Percentiles rank a stretch among this genome's conserved stretches.
Evolutionary conservation across 768 basidiomycete species (phyloP).

Genomic region (Mycena olivaceomarginata): DNA sequence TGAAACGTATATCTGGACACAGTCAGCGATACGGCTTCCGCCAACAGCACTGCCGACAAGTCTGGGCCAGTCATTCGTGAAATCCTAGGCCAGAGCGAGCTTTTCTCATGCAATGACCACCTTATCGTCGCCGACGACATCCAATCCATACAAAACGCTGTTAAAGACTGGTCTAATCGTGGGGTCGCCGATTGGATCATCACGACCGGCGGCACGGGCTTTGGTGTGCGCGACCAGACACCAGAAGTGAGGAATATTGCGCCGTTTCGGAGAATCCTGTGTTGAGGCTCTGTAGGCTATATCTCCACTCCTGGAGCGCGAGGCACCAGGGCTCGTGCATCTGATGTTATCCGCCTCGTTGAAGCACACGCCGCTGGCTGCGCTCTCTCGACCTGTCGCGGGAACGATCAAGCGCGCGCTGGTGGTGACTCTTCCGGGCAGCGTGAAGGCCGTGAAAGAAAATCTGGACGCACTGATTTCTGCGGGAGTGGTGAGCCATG

Average conservation of each 20-base stretch:
- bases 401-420: conserved; percentile 82
- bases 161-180: conserved; percentile 67
- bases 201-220: conserved; percentile 93
- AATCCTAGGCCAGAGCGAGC: conserved; percentile 60
- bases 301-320: conserved; percentile 77
- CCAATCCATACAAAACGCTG: conserved; percentile 65
- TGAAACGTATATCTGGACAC: not conserved
- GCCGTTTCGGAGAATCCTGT: not conserved
- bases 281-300: conserved; percentile 67
- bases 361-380: conserved; percentile 85
- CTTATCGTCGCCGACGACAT: conserved; percentile 83
- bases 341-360: conserved; percentile 82
- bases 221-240: conserved; percentile 86
- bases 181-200: conserved; percentile 83
- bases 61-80: conserved; percentile 80
- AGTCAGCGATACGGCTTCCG: conserved; percentile 86
- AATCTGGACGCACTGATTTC: conserved; percentile 79
- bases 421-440: conserved; percentile 89
- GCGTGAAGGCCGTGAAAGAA: conserved; percentile 90
- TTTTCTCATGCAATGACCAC: conserved; percentile 60
- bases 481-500: conserved; percentile 78
- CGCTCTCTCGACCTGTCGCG: conserved; percentile 89
- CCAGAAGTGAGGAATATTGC: conserved; percentile 77
- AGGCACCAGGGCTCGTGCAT: conserved; percentile 84
- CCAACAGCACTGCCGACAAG: conserved; percentile 69